These are phyloP conservation scores for Tubosaeta sp. DNA, from an alignment of 768 basidiomycete species.

Conservation along the genomic window DNA sequence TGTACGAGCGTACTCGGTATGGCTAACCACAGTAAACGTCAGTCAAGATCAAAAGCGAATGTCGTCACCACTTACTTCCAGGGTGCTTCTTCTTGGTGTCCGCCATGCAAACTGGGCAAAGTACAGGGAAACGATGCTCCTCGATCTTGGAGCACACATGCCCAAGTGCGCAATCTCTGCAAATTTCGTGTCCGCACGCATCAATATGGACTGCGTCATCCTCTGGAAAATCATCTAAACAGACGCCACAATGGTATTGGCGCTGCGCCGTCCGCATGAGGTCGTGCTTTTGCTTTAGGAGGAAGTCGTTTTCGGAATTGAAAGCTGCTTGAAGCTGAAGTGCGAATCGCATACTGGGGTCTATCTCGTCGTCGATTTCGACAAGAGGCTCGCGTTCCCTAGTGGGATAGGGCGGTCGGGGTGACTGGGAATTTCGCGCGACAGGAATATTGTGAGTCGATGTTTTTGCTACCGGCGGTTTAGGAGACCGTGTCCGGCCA, in stretches of 20 bases:
- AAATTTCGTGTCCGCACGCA: constrained; percentile 48
- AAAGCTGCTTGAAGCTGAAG: constrained; percentile 34
- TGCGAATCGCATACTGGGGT: constrained; percentile 22
- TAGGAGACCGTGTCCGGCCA: neutral
- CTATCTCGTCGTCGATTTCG: neutral
- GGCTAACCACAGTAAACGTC: constrained; percentile 23
- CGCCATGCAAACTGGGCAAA: constrained; percentile 53
- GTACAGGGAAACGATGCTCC: constrained; percentile 54
- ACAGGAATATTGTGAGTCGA: neutral
- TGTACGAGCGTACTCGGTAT: constrained; percentile 36
- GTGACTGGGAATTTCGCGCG: neutral
- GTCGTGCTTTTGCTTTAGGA: constrained; percentile 30
- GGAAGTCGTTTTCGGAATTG: constrained; percentile 37
- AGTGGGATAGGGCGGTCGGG: neutral
- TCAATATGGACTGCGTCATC: constrained; percentile 40
- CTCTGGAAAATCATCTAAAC: constrained; percentile 46
- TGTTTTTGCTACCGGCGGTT: neutral
- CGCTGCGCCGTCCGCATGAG: constrained; percentile 31
- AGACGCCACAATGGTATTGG: constrained; percentile 51
- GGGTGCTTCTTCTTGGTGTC: constrained; percentile 28
- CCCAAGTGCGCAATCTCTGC: constrained; percentile 45
- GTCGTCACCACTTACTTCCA: constrained; percentile 22
- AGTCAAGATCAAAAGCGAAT: neutral
- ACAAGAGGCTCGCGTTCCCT: neutral
- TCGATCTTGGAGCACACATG: constrained; percentile 46